Conservation (phyloP, 768 basidiomycete genomes). For the Ephemerocybe angulata region DNA sequence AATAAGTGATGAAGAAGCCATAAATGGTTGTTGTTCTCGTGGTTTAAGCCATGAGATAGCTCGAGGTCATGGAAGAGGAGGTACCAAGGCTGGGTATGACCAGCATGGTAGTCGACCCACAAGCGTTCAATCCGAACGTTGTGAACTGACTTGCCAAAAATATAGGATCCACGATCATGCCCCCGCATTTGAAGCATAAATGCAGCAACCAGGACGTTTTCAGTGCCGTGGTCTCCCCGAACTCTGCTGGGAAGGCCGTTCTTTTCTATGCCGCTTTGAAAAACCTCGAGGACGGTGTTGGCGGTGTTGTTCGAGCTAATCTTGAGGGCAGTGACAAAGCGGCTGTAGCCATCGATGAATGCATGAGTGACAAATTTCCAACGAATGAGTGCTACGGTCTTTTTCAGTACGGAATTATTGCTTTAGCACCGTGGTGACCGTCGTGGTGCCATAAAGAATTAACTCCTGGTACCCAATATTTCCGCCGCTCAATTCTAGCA, state of each 20-base stretch:
- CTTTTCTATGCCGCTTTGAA: slow-evolving; percentile 16
- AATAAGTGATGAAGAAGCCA: slow-evolving; percentile 38
- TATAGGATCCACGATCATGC: slow-evolving; percentile 26
- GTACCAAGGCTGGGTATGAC: slow-evolving; percentile 30
- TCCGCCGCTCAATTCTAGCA: slow-evolving; percentile 8
- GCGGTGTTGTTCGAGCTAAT: slow-evolving; percentile 38
- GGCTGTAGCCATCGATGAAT: slow-evolving; percentile 31
- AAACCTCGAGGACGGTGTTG: slow-evolving; percentile 32
- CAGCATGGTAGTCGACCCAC: slow-evolving; percentile 33
- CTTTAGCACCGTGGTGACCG: slow-evolving; percentile 30
- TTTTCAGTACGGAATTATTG: neutral
- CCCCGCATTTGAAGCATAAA: slow-evolving; percentile 24
- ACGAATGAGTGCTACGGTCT: slow-evolving; percentile 24
- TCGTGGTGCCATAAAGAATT: slow-evolving; percentile 36
- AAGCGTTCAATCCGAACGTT: slow-evolving; percentile 36
- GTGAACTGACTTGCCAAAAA: slow-evolving; percentile 37
- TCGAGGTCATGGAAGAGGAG: slow-evolving; percentile 30
- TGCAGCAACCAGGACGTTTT: slow-evolving; percentile 33
- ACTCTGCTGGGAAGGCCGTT: slow-evolving; percentile 29
- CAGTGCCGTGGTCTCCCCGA: slow-evolving; percentile 37
- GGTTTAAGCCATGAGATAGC: slow-evolving; percentile 25
- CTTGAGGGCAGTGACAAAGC: slow-evolving; percentile 26
- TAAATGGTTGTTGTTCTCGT: slow-evolving; percentile 25
- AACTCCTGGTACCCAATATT: slow-evolving; percentile 25
- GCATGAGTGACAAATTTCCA: slow-evolving; percentile 33